A percentile compares a stretch with the other conserved stretches of the same genome.
These are phyloP conservation scores for Stropharia rugosoannulata DNA, from an alignment of 768 basidiomycete species.

Conservation along the genomic window DNA sequence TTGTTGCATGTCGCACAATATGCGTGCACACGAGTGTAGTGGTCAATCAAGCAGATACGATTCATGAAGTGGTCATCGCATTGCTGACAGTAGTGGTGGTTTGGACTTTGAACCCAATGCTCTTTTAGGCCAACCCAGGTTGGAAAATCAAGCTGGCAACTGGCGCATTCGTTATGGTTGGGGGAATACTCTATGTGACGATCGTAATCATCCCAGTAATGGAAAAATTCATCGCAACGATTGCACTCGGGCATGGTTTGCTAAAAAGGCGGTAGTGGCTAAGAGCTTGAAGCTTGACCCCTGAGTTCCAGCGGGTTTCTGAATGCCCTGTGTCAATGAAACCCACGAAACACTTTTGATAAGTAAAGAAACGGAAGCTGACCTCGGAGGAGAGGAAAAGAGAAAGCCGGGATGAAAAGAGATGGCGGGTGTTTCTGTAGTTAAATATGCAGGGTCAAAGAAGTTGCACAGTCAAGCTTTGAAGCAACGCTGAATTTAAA, in stretches of 20 bases:
- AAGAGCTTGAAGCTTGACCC: background rate
- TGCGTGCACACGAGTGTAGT: slow-evolving; percentile 38
- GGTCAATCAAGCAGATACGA: slow-evolving; percentile 31
- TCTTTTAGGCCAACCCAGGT: slow-evolving; percentile 36
- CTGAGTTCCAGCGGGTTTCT: background rate
- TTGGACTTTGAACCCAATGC: slow-evolving; percentile 51
- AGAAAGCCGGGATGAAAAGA: too few species aligned
- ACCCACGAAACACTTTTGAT: too few species aligned
- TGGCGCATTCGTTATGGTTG: slow-evolving; percentile 42
- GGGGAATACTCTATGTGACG: slow-evolving; percentile 36
- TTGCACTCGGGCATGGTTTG: slow-evolving; percentile 16
- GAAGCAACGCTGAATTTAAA: too few species aligned
- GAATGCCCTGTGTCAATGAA: too few species aligned
- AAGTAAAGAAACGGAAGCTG: too few species aligned
- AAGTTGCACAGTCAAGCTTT: too few species aligned
- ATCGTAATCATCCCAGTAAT: slow-evolving; percentile 19
- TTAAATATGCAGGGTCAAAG: too few species aligned
- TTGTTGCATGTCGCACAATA: slow-evolving; percentile 42
- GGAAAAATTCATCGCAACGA: slow-evolving; percentile 39
- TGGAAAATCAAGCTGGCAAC: slow-evolving; percentile 47
- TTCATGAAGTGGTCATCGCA: slow-evolving; percentile 45
- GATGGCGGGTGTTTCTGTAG: too few species aligned
- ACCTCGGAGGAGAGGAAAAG: too few species aligned
- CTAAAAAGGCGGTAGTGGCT: background rate
- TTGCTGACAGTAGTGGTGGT: slow-evolving; percentile 50